Percentiles rank a stretch among this genome's conserved stretches.
These are phyloP conservation scores for Rhododendron ferrugineum DNA, from an alignment of 148 eudicot genomes.

Conservation along the genomic window DNA sequence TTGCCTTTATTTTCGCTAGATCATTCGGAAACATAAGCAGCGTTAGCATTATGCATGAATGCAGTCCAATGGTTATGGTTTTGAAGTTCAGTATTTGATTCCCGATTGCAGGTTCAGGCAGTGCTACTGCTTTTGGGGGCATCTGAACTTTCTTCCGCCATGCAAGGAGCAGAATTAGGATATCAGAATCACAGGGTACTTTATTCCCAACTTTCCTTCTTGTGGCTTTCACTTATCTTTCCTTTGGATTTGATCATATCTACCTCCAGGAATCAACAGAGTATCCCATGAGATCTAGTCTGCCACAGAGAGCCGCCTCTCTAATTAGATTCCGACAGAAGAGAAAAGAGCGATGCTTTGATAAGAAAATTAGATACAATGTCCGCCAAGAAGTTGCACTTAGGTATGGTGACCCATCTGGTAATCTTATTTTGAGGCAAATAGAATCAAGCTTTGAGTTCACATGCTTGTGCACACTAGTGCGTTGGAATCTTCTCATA, in stretches of 20 bases:
- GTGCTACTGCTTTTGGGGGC: slow-evolving; percentile 57
- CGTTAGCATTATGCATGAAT: not conserved
- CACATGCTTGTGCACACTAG: not conserved
- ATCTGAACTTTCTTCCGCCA: slow-evolving; percentile 37
- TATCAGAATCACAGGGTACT: slow-evolving; percentile 48
- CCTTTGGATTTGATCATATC: slow-evolving; percentile 2
- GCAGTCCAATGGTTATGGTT: not conserved
- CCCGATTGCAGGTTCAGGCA: slow-evolving; percentile 47
- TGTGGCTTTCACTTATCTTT: not conserved
- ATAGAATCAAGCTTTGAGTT: not conserved
- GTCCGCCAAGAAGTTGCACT: slow-evolving; percentile 75
- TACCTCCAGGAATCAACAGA: slow-evolving; percentile 32
- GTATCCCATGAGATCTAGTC: slow-evolving; percentile 38
- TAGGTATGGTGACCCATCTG: slow-evolving; percentile 28
- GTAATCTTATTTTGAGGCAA: not conserved
- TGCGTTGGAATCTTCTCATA: not conserved
- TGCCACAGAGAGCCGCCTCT: slow-evolving; percentile 56
- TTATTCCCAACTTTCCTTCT: slow-evolving; percentile 1
- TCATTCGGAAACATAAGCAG: not conserved
- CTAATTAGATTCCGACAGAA: slow-evolving; percentile 55
- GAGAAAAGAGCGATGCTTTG: slow-evolving; percentile 62
- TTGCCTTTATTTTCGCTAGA: not conserved
- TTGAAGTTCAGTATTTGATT: not conserved
- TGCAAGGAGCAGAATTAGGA: slow-evolving; percentile 36
- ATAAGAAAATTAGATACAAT: slow-evolving; percentile 60